Evolutionary conservation across 805 yeast species (phyloP).

Genomic region (Teunomyces cretensis): DNA sequence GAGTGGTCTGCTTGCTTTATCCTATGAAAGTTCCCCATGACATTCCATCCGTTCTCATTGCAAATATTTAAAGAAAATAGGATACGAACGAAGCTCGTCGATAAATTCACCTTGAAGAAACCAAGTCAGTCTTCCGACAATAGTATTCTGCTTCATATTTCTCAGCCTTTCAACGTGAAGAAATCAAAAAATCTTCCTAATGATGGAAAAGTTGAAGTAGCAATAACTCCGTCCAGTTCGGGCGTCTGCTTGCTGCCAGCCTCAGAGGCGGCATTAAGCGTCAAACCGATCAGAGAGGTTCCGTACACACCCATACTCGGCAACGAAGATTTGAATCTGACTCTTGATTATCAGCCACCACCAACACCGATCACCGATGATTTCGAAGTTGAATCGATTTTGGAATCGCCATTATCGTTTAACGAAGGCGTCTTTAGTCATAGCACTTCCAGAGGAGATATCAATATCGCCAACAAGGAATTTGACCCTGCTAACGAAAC

Average conservation of each 20-base stretch:
- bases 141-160: not conserved
- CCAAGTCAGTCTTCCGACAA: not conserved
- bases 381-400: not conserved
- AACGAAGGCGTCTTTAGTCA: conserved; percentile 15
- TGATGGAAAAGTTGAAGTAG: too few species aligned
- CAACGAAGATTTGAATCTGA: not conserved
- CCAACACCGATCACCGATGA: not conserved
- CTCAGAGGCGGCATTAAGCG: too few species aligned
- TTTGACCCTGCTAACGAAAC: conserved; percentile 6
- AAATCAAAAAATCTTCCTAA: too few species aligned
- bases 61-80: not conserved
- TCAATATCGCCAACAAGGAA: conserved; percentile 6
- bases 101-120: not conserved
- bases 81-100: not conserved
- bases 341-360: not conserved
- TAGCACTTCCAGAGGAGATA: conserved; percentile 15
- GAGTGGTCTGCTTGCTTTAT: not conserved
- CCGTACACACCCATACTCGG: not conserved
- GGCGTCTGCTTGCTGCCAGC: too few species aligned
- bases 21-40: not conserved
- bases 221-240: too few species aligned
- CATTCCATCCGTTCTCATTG: not conserved
- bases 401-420: conserved; percentile 9
- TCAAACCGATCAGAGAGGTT: not conserved
- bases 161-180: not conserved